Base-by-base conservation (phyloP, 2,329 filamentous ascomycete species). In the Fusarium nodosum region DNA sequence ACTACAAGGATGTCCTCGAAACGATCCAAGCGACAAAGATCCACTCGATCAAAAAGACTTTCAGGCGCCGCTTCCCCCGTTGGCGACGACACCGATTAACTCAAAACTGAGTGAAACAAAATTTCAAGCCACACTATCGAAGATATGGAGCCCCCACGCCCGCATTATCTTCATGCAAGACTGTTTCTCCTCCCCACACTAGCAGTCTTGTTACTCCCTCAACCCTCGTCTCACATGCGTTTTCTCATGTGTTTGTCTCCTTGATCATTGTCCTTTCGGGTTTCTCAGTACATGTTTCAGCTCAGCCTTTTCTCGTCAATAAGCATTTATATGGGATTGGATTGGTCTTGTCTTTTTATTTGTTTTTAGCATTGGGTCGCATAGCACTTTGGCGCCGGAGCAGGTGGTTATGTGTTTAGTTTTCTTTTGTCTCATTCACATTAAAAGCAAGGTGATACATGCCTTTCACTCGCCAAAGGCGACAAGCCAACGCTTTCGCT, bases 31-130 rank as follows among this genome's bases (percentile, higher is more conserved):
- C 75, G 75, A 41, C 74, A 73, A 55, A 75, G 66, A 57, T 76
- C 79, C 11, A 69, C 71, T 8, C 77, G 75, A 57, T 72, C 66
- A 48, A 79, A 72, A 71, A 74, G 71, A 18, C 60, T 77, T 30
- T 72, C 76, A 24, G 75, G 76, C 55, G 74, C 76, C 26, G 76
- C 75, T n/a, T 80, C 79, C 8, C 79, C 79, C 22, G 79, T 80
- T 45, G 78, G 78, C 36, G 79, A 81, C 46, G 79, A 81, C 57
- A 76, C 74, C 11, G 79, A 81, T 42, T 81, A 62, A 48, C 54
- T 46, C 31, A 26, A 42, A 65, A 33, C 16, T 28, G 48, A 42
- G 61, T 64, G 61, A 60, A 60, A 66, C 59, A 64, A 52, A 31
- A 20, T n/a, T 41, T 50, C 30, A 60, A 64, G 68, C 44, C 63